These are phyloP conservation scores for Centrapalus pauciflorus DNA, from an alignment of 129 eudicot species.

Conservation along the genomic window DNA sequence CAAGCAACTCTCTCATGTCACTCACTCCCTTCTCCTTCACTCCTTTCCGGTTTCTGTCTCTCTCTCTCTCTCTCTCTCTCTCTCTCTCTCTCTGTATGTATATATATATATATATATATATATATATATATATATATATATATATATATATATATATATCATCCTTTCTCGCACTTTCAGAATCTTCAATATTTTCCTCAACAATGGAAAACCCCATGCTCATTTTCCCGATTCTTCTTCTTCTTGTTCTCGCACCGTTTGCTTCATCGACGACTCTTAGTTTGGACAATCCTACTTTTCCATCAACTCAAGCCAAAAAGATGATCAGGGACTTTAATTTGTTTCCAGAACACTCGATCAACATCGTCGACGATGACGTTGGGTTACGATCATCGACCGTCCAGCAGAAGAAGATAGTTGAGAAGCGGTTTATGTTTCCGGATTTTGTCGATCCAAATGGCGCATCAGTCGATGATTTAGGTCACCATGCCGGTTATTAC, in stretches of 20 bases:
- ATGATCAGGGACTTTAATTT: slow-evolving; percentile 64
- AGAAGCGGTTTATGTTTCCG: slow-evolving; percentile 57
- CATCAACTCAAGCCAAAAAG: slow-evolving; percentile 42
- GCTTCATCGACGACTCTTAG: slow-evolving; percentile 27
- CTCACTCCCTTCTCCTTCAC: slow-evolving; percentile 11
- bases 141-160: too few species aligned
- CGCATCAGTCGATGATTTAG: slow-evolving; percentile 56
- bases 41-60: slow-evolving; percentile 15
- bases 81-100: too few species aligned
- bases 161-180: background rate
- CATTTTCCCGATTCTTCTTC: slow-evolving; percentile 20
- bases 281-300: slow-evolving; percentile 32
- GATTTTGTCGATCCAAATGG: slow-evolving; percentile 37
- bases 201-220: slow-evolving; percentile 17
- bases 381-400: background rate
- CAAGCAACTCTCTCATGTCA: too few species aligned
- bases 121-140: too few species aligned
- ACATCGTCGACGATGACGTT: slow-evolving; percentile 33
- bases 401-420: slow-evolving; percentile 46
- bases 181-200: background rate
- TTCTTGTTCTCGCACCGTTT: slow-evolving; percentile 22
- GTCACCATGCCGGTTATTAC: slow-evolving; percentile 91
- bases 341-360: slow-evolving; percentile 56
- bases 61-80: too few species aligned
- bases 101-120: too few species aligned